Evolutionary conservation across 768 basidiomycete species (phyloP).

Genomic region (Clathrus columnatus): DNA sequence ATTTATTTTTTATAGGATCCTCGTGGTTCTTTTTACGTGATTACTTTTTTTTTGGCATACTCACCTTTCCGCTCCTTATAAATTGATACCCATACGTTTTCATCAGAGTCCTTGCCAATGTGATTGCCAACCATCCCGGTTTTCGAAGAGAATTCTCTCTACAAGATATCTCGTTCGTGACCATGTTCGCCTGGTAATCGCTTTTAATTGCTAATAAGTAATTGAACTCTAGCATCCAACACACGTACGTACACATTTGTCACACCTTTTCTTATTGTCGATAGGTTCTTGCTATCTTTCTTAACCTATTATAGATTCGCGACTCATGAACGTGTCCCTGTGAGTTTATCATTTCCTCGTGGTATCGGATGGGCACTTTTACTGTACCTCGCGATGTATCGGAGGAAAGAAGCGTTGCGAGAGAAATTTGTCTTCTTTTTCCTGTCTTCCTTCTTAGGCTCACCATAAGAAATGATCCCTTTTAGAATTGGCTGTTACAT

Average conservation of each 20-base stretch:
- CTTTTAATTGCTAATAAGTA: background rate
- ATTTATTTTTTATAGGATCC: conserved; percentile 54
- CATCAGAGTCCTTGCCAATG: conserved; percentile 18
- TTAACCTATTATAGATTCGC: conserved; percentile 39
- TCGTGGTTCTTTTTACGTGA: conserved; percentile 61
- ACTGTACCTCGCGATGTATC: too few relatives aligned
- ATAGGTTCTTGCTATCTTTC: conserved; percentile 28
- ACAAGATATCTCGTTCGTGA: conserved; percentile 63
- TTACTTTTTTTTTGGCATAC: conserved; percentile 18
- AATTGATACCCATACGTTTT: too few relatives aligned
- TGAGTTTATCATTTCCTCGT: conserved; percentile 25
- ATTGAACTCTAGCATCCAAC: conserved; percentile 22
- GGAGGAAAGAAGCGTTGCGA: background rate
- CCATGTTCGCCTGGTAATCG: background rate
- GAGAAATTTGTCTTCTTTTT: too few relatives aligned
- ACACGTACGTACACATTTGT: conserved; percentile 26
- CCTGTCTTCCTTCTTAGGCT: too few relatives aligned
- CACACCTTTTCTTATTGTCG: conserved; percentile 1
- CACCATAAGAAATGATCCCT: too few relatives aligned
- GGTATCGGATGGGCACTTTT: too few relatives aligned
- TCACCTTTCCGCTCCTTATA: conserved; percentile 22
- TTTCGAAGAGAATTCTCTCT: conserved; percentile 75
- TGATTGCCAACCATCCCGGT: conserved; percentile 52
- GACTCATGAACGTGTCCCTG: conserved; percentile 70
- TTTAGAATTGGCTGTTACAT: conserved; percentile 15